Percentiles rank a stretch among this genome's conserved stretches.
Conservation (phyloP, 106 monocot species). For the Dactylorhiza incarnata region DNA sequence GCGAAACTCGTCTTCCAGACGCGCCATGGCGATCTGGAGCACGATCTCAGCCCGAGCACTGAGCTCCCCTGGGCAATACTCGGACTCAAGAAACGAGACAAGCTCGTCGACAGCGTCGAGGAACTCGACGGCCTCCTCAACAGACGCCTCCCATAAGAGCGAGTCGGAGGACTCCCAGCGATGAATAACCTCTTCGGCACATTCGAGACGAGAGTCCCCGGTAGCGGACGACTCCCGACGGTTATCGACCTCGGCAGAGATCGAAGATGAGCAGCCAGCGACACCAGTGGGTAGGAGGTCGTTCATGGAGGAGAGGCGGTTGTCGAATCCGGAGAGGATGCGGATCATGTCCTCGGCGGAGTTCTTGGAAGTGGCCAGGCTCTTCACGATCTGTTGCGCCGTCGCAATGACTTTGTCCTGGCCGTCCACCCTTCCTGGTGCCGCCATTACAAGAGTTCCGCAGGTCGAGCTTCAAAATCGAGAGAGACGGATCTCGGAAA, state of each 20-base stretch:
- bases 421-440: slow-evolving; percentile 32
- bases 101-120: slow-evolving; percentile 59
- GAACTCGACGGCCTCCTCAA: slow-evolving; percentile 42
- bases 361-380: slow-evolving; percentile 60
- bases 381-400: slow-evolving; percentile 79
- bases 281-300: slow-evolving; percentile 23
- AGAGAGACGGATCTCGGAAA: neutral
- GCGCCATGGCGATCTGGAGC: slow-evolving; percentile 58
- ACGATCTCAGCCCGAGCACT: slow-evolving; percentile 41
- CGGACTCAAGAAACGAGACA: slow-evolving; percentile 20
- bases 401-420: slow-evolving; percentile 73
- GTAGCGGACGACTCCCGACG: slow-evolving; percentile 1
- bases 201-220: slow-evolving; percentile 17
- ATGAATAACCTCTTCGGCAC: slow-evolving; percentile 29
- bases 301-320: slow-evolving; percentile 46
- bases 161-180: slow-evolving; percentile 55
- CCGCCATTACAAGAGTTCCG: slow-evolving; percentile 12
- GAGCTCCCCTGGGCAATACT: neutral
- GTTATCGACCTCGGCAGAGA: neutral
- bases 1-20: slow-evolving; percentile 79
- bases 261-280: neutral
- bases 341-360: slow-evolving; percentile 80
- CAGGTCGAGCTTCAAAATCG: slow-evolving; percentile 4
- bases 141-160: slow-evolving; percentile 42
- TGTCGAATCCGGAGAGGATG: slow-evolving; percentile 85